Evolutionary conservation across 2,329 filamentous ascomycete species (phyloP), one percentile per base, ranked within the genome.

Genomic region (Trichoderma polysporum): DNA sequence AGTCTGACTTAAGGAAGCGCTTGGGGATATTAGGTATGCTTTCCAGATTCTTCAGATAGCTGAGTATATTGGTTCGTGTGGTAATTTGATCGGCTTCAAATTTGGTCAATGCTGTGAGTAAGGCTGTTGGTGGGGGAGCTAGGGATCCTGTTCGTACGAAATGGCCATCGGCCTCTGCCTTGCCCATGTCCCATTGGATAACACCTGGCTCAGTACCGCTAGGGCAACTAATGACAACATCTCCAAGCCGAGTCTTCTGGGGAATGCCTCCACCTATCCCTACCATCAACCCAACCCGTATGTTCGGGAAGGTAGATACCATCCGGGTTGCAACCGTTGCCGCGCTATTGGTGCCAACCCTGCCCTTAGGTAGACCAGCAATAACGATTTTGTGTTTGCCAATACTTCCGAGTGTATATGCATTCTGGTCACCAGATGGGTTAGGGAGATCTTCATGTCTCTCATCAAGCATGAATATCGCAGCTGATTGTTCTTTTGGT

Each of bases 231-330:
- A 61, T 39, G 9, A 61, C 58, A 31, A 61, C 39, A 50, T 61
- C 58, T 22, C 58, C 58, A 47, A 61, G 58, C 1, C 58, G 25
- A 35, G 45, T 49, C 17, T 61, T 27, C 33, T 22, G 27, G 1
- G 58, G 58, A 37, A 47, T 50, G 22, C 58, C 58, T 3, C 58
- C 58, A 19, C 58, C 58, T 6, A 61, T 50, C 12, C 58, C 58
- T 15, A 61, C 58, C 58, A 61, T 47, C 13, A 61, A 39, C 10
- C 58, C 37, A 29, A 61, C 22, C 13, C 27, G n/a, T n/a, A 61
- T 49, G 17, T 35, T 39, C 12, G n/a, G 17, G n/a, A 61, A 61
- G 29, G 37, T 50, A 9, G 35, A 27, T 27, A 61, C 17, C 58
- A 61, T 29, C 3, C 45, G 19, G n/a, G 22, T 31, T n/a, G 58